Evolutionary conservation across 257 asterid genomes (phyloP).

Genomic region (Coffea canephora): DNA sequence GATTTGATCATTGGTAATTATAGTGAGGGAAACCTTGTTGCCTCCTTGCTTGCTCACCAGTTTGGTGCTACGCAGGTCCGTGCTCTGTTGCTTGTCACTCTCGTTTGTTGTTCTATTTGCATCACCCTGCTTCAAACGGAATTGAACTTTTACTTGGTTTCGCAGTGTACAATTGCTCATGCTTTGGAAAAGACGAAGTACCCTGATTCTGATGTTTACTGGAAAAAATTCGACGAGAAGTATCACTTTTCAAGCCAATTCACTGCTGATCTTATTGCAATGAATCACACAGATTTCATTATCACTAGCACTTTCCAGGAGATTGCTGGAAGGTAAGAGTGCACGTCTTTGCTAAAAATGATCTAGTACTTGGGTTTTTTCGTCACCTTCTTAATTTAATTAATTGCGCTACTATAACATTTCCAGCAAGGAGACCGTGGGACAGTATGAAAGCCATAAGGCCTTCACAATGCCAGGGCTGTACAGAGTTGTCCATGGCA

Average conservation of each 20-base stretch:
- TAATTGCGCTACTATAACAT: background rate
- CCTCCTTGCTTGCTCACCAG: conserved; percentile 88
- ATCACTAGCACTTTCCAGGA: conserved; percentile 98
- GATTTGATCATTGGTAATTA: conserved; percentile 92
- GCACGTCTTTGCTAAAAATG: background rate
- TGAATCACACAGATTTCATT: conserved; percentile 97
- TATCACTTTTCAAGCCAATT: conserved; percentile 96
- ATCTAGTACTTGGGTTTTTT: background rate
- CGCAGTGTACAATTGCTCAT: conserved; percentile 89
- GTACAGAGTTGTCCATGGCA: conserved; percentile 91
- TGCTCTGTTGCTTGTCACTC: background rate
- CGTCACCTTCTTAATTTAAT: background rate
- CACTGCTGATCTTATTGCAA: conserved; percentile 91
- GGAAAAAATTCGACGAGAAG: conserved; percentile 77
- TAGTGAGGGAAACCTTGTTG: conserved; percentile 96
- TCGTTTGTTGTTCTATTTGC: background rate
- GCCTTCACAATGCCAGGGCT: conserved; percentile 97
- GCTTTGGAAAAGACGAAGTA: conserved; percentile 94
- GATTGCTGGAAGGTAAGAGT: conserved; percentile 81
- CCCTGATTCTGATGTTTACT: conserved; percentile 82
- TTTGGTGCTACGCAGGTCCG: conserved; percentile 84
- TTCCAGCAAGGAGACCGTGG: conserved; percentile 87
- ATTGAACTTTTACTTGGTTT: background rate
- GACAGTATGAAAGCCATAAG: conserved; percentile 92
- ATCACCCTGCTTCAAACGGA: background rate